phyloP scores from a whole-genome alignment of 768 basidiomycete species.

The Baorangia bicolor region DNA sequence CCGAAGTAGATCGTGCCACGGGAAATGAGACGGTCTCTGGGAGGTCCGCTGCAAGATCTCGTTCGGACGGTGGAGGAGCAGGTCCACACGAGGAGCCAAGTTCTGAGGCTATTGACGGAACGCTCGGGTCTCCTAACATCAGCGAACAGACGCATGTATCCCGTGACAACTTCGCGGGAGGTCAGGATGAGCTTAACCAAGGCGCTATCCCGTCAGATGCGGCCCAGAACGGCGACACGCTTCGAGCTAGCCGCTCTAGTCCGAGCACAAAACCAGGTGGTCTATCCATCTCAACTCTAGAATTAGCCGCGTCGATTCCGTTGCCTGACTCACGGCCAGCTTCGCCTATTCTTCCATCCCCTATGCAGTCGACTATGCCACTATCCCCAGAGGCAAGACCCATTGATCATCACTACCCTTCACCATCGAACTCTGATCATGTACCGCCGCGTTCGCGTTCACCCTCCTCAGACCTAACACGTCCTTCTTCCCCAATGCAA shows the following conservation, averaged over 20 bases:
- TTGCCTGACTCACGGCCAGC: conserved; percentile 20
- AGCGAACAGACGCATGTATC: not conserved
- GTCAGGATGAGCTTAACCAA: not conserved
- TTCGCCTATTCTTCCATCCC: conserved; percentile 7
- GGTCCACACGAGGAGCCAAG: not conserved
- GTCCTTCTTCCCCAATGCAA: not conserved
- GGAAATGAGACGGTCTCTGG: not conserved
- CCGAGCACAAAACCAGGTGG: not conserved
- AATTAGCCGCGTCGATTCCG: conserved; percentile 16
- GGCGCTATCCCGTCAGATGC: not conserved
- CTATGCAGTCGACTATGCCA: not conserved
- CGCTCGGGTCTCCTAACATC: not conserved
- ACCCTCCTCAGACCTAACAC: not conserved
- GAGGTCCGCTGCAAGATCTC: not conserved
- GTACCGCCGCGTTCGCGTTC: conserved; percentile 2
- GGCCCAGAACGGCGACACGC: not conserved
- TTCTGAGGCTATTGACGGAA: not conserved
- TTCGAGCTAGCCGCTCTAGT: not conserved
- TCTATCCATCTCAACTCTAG: not conserved
- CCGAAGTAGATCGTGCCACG: not conserved
- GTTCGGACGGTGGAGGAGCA: not conserved
- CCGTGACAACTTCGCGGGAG: not conserved
- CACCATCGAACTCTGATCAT: not conserved
- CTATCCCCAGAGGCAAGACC: not conserved
- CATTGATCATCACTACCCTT: not conserved